Base-by-base conservation (phyloP, 805 yeast genomes). In the Scheffersomyces amazonensis region DNA sequence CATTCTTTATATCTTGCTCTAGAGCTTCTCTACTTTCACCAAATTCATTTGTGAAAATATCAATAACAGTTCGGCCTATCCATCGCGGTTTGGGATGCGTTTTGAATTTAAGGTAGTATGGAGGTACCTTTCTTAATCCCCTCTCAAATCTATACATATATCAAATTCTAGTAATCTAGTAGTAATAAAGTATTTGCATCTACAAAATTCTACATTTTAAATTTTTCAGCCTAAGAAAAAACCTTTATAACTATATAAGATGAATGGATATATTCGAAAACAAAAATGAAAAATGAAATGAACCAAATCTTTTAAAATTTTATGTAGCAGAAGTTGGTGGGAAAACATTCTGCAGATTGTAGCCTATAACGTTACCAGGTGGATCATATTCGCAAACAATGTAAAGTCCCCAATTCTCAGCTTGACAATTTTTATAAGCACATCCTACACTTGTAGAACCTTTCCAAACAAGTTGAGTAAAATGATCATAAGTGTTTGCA, bases 381-480 rank as follows among this genome's bases (percentile, higher is more conserved):
- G 69, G 69, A 36, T 50, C 54, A 44, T 62, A 63, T 38, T 54
- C 59, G 36, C 69, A 62, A 8, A 64, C 47, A 15, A 63, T 47
- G 47, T 64, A 64, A 31, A 42, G 35, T 10, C 62, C 62, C 68
- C 68, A 63, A 31, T 52, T 51, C 19, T 52, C 44, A 16, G 64
- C 46, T n/a, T 60, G 65, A 65, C 96, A 85, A 47, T 71, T 57
- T 54, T 78, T 80, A 59, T 69, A 65, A 37, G 83, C 93, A 66
- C 96, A 87, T 15, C 95, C 96, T 12, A 87, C 40, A 46, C 69
- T 58, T 8, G 79, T 69, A 21, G 87, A 66, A 19, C 65, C 58
- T 46, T 70, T 73, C 96, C 96, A 87, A 22, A 87, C 77, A 32
- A 87, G 66, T 58, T 85, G 93, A 16, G 95, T 84, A 64, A 85